Percentiles rank a stretch among this genome's conserved stretches.
Evolutionary conservation across 371 early-diverging fungal genomes (phyloP).

Genomic region (Mucor circinelloides): DNA sequence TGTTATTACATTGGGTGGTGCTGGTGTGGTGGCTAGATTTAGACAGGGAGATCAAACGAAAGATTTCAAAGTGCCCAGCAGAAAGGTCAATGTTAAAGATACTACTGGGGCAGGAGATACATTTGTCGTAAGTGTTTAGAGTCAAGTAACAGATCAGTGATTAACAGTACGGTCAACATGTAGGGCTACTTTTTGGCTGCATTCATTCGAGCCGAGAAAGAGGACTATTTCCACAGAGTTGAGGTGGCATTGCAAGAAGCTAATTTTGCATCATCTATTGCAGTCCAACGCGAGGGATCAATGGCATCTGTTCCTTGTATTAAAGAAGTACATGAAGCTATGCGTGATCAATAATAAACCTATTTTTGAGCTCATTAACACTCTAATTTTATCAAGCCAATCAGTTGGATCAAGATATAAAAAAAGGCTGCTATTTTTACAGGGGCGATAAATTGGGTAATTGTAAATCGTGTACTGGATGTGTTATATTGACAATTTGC

Average conservation of each 20-base stretch:
- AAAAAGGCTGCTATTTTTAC: conserved; percentile 11
- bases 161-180: conserved; percentile 11
- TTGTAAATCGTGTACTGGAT: conserved; percentile 14
- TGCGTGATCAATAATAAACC: conserved; percentile 1
- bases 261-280: conserved; percentile 61
- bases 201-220: conserved; percentile 46
- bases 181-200: conserved; percentile 80
- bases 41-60: conserved; percentile 32
- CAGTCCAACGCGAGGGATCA: conserved; percentile 61
- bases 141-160: not conserved
- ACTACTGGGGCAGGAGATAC: conserved; percentile 88
- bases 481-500: not conserved
- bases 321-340: conserved; percentile 38
- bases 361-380: conserved; percentile 3
- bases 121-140: conserved; percentile 63
- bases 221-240: conserved; percentile 45
- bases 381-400: conserved; percentile 13
- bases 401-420: not conserved
- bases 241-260: conserved; percentile 51
- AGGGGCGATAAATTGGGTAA: conserved; percentile 17
- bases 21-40: conserved; percentile 61
- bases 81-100: conserved; percentile 58
- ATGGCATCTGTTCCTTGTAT: conserved; percentile 66
- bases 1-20: conserved; percentile 77
- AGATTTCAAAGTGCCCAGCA: conserved; percentile 47